Conservation (phyloP, 2,329 filamentous ascomycete genomes). For the Colletotrichum navitas region DNA sequence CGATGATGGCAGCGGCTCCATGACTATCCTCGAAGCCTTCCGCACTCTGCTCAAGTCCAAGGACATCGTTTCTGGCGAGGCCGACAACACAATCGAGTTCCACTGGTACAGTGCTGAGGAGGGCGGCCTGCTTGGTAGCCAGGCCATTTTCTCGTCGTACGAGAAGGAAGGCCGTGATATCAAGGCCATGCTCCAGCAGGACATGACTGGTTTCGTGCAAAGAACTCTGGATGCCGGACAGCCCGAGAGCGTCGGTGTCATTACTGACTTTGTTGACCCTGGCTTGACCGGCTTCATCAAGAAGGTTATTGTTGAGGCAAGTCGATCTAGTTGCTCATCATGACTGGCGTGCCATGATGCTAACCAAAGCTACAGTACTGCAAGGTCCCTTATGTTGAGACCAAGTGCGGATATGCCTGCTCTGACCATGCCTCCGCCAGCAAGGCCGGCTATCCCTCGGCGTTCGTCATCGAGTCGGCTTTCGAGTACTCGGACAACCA, state of each 20-base stretch:
- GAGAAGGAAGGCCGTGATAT: constrained; percentile 79
- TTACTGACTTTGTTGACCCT: constrained; percentile 89
- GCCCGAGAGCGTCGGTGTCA: constrained; percentile 89
- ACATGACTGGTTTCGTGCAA: constrained; percentile 94
- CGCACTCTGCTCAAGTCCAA: constrained; percentile 82
- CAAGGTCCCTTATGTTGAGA: constrained; percentile 86
- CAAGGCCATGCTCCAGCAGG: constrained; percentile 98
- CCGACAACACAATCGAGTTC: constrained; percentile 91
- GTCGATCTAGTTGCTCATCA: constrained; percentile 31
- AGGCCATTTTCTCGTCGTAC: constrained; percentile 89
- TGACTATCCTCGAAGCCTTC: constrained; percentile 94
- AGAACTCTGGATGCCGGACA: constrained; percentile 85
- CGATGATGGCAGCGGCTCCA: constrained; percentile 91
- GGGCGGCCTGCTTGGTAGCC: constrained; percentile 86
- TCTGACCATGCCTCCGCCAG: constrained; percentile 80
- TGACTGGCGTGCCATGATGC: constrained; percentile 45
- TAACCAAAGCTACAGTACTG: constrained; percentile 74
- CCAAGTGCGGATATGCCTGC: constrained; percentile 90
- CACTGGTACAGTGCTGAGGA: constrained; percentile 97
- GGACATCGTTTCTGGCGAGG: constrained; percentile 77
- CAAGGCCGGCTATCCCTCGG: constrained; percentile 80
- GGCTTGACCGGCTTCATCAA: constrained; percentile 92
- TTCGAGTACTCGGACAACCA: constrained; percentile 76
- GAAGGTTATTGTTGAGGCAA: constrained; percentile 78
- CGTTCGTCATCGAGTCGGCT: constrained; percentile 81